A percentile compares a stretch with the other conserved stretches of the same genome.
Evolutionary conservation across 2,329 filamentous ascomycete genomes (phyloP).

Genomic region (Dactylellina leptospora): DNA sequence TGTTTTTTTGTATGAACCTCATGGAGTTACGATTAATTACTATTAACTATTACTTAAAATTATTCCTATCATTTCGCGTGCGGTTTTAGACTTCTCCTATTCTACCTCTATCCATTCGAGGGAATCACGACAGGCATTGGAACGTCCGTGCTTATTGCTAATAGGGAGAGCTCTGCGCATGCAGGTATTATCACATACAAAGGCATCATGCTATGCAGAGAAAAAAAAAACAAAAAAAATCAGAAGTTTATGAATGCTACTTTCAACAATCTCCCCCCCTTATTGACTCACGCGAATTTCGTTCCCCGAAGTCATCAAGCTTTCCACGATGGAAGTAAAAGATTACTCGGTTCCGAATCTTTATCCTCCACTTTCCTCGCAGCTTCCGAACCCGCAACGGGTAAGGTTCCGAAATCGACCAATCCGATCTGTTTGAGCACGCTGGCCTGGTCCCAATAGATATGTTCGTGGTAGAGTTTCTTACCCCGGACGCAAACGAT

Average conservation of each 20-base stretch:
- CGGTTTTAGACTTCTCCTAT: too few species aligned
- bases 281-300: background rate
- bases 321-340: conserved; percentile 14
- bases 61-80: too few species aligned
- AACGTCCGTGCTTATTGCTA: too few species aligned
- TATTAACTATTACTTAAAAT: too few species aligned
- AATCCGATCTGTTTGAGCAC: conserved; percentile 70
- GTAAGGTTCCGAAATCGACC: conserved; percentile 59
- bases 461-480: conserved; percentile 75
- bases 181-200: too few species aligned
- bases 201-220: too few species aligned
- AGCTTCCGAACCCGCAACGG: conserved; percentile 54
- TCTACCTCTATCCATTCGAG: too few species aligned
- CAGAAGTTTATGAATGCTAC: background rate
- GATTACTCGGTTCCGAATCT: conserved; percentile 26
- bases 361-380: conserved; percentile 55
- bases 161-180: too few species aligned
- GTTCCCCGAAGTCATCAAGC: too few species aligned
- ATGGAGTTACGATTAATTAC: conserved; percentile 15
- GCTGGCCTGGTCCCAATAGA: conserved; percentile 74
- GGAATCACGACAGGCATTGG: too few species aligned
- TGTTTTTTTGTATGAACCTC: conserved; percentile 21
- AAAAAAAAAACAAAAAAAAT: background rate
- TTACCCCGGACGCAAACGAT: conserved; percentile 75
- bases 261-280: background rate